Conservation (phyloP, 1,284 basidiomycete species). For the Ceratobasidium sp. region DNA sequence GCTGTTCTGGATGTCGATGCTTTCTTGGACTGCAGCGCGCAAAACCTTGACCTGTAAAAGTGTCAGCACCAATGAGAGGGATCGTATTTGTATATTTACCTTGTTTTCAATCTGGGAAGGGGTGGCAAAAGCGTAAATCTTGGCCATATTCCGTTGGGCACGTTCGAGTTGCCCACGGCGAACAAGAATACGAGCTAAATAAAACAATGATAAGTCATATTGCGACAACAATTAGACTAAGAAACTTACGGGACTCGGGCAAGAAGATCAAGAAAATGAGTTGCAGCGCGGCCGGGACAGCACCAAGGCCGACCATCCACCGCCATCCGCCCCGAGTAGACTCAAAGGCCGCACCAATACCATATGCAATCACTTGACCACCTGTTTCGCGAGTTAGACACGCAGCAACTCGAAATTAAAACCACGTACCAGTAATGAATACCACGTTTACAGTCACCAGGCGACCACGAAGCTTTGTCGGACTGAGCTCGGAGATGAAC, state of each 20-base stretch:
- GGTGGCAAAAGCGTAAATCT: slow-evolving; percentile 74
- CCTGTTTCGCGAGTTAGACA: slow-evolving; percentile 60
- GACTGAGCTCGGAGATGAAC: slow-evolving; percentile 86
- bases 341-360: slow-evolving; percentile 78
- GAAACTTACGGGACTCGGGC: slow-evolving; percentile 72
- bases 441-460: slow-evolving; percentile 68
- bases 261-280: slow-evolving; percentile 69
- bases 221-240: background rate
- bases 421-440: slow-evolving; percentile 51
- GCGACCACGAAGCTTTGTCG: slow-evolving; percentile 76
- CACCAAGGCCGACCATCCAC: slow-evolving; percentile 84
- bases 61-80: too few relatives aligned
- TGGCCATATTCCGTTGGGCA: slow-evolving; percentile 66
- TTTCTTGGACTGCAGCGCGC: slow-evolving; percentile 68
- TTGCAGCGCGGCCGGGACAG: slow-evolving; percentile 74
- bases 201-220: background rate
- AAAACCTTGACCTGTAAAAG: slow-evolving; percentile 63
- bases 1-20: slow-evolving; percentile 68
- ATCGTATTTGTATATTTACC: slow-evolving; percentile 52
- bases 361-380: slow-evolving; percentile 82
- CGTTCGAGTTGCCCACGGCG: slow-evolving; percentile 62
- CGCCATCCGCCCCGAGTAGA: slow-evolving; percentile 75
- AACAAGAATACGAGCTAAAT: slow-evolving; percentile 74
- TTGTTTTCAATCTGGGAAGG: slow-evolving; percentile 74
- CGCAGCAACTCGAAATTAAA: background rate